phyloP scores from a whole-genome alignment of 202 grass and related monocot genomes.

The Zoysia matrella region DNA sequence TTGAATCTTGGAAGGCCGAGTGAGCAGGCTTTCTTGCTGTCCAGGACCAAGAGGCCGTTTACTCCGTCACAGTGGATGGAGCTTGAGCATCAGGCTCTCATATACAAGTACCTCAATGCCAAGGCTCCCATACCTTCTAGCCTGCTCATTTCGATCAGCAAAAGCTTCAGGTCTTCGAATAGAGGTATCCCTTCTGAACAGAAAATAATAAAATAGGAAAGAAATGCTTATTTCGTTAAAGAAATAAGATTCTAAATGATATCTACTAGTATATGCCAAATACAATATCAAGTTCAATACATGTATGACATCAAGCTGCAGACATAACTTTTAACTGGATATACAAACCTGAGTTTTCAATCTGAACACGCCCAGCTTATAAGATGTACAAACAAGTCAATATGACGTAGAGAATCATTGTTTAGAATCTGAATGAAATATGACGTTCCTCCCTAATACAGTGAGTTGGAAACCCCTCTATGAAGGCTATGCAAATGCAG shows the following conservation, averaged over 20 bases:
- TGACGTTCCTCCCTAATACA: slow-evolving; percentile 43
- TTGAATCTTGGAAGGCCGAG: slow-evolving; percentile 54
- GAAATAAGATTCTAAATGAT: not conserved
- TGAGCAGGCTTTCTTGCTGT: slow-evolving; percentile 63
- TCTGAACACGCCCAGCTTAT: not conserved
- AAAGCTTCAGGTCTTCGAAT: slow-evolving; percentile 65
- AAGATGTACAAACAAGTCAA: not conserved
- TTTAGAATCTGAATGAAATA: slow-evolving; percentile 22
- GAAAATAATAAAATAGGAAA: not conserved
- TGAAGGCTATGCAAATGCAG: slow-evolving; percentile 61
- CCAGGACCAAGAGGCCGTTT: slow-evolving; percentile 82
- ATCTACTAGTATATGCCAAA: not conserved
- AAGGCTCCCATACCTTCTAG: slow-evolving; percentile 81
- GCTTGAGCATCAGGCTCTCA: slow-evolving; percentile 92
- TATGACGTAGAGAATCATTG: not conserved
- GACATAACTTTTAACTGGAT: not conserved
- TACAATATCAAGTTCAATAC: not conserved
- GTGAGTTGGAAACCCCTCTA: slow-evolving; percentile 69
- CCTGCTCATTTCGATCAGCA: slow-evolving; percentile 83
- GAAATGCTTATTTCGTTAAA: not conserved
- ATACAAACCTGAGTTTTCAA: not conserved
- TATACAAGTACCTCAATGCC: slow-evolving; percentile 90
- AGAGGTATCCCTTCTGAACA: slow-evolving; percentile 48
- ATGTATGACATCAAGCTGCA: not conserved
- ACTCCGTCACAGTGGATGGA: slow-evolving; percentile 97